These are phyloP conservation scores for Solanum acaule DNA, from an alignment of 257 asterid genomes.

Conservation along the genomic window DNA sequence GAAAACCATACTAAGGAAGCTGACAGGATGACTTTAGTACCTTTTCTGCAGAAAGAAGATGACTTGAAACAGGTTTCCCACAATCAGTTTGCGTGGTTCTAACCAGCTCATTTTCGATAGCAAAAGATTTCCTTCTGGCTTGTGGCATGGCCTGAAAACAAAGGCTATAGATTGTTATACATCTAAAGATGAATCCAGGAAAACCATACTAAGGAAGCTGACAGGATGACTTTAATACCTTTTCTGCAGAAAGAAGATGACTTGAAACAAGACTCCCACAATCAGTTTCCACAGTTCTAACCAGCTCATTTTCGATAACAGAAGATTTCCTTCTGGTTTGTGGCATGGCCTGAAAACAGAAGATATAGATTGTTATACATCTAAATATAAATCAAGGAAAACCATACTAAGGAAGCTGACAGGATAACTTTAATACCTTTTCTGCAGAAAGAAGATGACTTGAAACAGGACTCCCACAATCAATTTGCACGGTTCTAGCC, in stretches of 20 bases:
- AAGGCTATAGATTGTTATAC: not conserved
- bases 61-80: not conserved
- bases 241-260: not conserved
- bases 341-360: not conserved
- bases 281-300: not conserved
- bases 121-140: not conserved
- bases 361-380: not conserved
- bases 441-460: not conserved
- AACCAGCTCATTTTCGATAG: not conserved
- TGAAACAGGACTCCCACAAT: not conserved
- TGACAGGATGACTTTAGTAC: not conserved
- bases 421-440: not conserved
- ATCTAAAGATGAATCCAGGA: not conserved
- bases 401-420: not conserved
- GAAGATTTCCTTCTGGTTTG: not conserved
- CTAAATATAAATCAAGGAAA: not conserved
- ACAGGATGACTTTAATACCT: not conserved
- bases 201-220: not conserved
- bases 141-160: not conserved
- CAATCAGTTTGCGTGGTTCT: not conserved
- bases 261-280: not conserved
- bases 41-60: not conserved
- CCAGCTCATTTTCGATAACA: not conserved
- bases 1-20: not conserved
- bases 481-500: not conserved